Base-by-base conservation (phyloP, 208 protist genomes). In the Cochliopodium minus region DNA sequence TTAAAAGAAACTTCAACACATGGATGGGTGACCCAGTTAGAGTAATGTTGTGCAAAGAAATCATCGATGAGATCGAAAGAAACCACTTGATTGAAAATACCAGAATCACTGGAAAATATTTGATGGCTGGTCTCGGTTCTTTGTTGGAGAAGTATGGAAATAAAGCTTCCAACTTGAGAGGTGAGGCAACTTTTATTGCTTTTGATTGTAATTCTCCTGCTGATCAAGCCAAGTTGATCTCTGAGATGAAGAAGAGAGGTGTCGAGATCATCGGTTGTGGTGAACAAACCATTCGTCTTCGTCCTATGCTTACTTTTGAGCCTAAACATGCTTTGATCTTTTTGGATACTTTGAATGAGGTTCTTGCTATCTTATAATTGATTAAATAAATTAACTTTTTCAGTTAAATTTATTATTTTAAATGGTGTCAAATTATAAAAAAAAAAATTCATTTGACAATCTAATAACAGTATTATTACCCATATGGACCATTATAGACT, bases 21-120 rank as follows among this genome's bases (percentile, higher is more conserved):
- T 80, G 74, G 73, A 58, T 76, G 46, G 74, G 74, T 43, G 74
- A 80, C 55, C 67, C 67, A 29, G 22, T 80, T 0, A 46, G 71
- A 42, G 61, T 51, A 4, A 42, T 80, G 4, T 53, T 75, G 52
- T 55, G 35, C 1, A 7, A 35, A 29, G 30, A 11, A 20, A 58
- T 70, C 34, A 13, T 70, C 9, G 43, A 69, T 45, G 61, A 62
- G 30, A 72, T 74, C 32, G 46, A 68, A 56, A 49, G 59, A 32
- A 43, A 74, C 28, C 32, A 66, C 22, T 23, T 77, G 0, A 38
- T 78, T 1, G 57, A 72, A 15, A 62, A 68, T 40, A 59, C 64
- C 0, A 36, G 38, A 11, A 52, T 70, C 40, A 73, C 70, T 30
- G 72, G 72, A 38, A 36, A 63, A 15, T 72, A 68, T 35, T 45